Conservation (phyloP, 768 basidiomycete genomes). For the Rhodotorula sphaerocarpa region DNA sequence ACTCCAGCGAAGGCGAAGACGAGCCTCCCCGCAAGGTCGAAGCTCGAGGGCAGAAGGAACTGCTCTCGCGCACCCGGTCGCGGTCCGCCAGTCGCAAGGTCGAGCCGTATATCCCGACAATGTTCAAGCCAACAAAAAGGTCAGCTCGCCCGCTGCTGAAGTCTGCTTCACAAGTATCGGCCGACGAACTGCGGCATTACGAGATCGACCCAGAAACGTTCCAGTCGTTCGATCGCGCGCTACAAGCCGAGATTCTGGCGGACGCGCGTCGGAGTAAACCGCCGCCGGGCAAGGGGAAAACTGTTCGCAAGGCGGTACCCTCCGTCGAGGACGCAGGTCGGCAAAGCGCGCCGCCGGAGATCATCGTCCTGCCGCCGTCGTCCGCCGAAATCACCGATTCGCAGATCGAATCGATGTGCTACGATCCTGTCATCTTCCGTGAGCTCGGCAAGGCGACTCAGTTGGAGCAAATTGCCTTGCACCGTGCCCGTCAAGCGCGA, state of each 20-base stretch:
- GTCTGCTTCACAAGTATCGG: slow-evolving; percentile 6
- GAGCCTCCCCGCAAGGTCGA: neutral
- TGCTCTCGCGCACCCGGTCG: neutral
- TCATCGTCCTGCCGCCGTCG: slow-evolving; percentile 49
- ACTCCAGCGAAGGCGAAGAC: neutral
- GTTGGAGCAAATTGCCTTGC: neutral
- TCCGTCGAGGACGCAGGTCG: neutral
- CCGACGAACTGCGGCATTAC: slow-evolving; percentile 54
- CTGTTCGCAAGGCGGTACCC: neutral
- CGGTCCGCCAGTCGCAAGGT: neutral
- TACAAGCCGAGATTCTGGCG: slow-evolving; percentile 70
- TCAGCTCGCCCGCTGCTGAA: neutral
- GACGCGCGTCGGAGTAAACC: slow-evolving; percentile 35
- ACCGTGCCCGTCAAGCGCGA: neutral
- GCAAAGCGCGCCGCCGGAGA: neutral
- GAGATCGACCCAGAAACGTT: slow-evolving; percentile 71
- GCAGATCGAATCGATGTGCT: neutral
- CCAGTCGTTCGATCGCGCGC: slow-evolving; percentile 53
- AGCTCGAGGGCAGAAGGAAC: no score
- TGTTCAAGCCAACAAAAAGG: neutral
- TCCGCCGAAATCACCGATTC: neutral
- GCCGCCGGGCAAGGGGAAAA: neutral
- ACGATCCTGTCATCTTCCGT: neutral
- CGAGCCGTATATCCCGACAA: slow-evolving; percentile 39
- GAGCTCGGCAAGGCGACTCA: slow-evolving; percentile 3